Conservation (phyloP, 805 yeast species). For the Monosporozyma aerobia region DNA sequence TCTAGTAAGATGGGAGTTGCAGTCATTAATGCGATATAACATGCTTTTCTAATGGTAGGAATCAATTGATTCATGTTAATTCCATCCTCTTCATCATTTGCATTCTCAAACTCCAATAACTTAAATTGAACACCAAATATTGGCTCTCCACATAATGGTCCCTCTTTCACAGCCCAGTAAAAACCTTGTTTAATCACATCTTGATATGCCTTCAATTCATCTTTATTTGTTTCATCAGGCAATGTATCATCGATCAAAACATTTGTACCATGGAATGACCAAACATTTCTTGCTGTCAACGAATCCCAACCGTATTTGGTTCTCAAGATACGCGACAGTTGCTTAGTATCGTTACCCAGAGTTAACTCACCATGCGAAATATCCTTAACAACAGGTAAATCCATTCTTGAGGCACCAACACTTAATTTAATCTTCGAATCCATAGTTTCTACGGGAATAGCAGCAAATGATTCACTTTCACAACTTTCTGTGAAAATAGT, state of each 20-base stretch:
- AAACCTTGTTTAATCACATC: conserved; percentile 68
- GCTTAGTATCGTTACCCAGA: conserved; percentile 33
- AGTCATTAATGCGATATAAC: conserved; percentile 68
- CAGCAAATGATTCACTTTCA: conserved; percentile 52
- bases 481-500: conserved; percentile 75
- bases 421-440: conserved; percentile 49
- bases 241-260: conserved; percentile 63
- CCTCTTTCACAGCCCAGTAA: conserved; percentile 72
- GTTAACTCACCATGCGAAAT: conserved; percentile 26
- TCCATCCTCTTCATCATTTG: conserved; percentile 40
- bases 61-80: conserved; percentile 54
- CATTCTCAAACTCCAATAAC: conserved; percentile 41
- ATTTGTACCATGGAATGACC: conserved; percentile 70
- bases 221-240: conserved; percentile 58
- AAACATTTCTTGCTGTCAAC: conserved; percentile 68
- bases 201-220: conserved; percentile 35
- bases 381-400: conserved; percentile 38
- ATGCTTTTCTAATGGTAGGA: conserved; percentile 76
- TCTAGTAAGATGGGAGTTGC: conserved; percentile 76
- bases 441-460: conserved; percentile 51
- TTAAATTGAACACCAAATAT: conserved; percentile 62
- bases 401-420: conserved; percentile 68
- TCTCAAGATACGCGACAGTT: conserved; percentile 47
- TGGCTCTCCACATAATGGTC: conserved; percentile 88
- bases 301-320: conserved; percentile 70